Base-by-base conservation (phyloP, 805 yeast genomes). In the Starmerella stigmatis region DNA sequence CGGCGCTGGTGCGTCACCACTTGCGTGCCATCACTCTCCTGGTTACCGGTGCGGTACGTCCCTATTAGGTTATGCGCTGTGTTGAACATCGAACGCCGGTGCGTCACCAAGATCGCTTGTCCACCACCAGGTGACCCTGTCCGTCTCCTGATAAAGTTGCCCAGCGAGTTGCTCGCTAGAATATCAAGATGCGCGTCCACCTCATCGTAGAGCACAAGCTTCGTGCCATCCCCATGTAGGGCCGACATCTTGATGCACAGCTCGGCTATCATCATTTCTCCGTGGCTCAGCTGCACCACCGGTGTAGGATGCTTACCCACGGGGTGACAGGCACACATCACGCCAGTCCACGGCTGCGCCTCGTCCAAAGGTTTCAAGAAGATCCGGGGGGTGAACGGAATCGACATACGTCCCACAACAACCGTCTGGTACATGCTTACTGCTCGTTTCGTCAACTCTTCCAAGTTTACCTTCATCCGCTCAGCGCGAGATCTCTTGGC, bases 101-200 rank as follows among this genome's bases (percentile, higher is more conserved):
- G 40, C n/a, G 40, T 36, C 22, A 30, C 40, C 12, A 36, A 8
- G 30, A 36, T 12, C 16, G 30, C 40, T n/a, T 36, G 40, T 1
- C 29, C 30, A 1, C 40, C 40, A 15, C 40, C 40, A 23, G 29
- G 30, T 13, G 40, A 15, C 9, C 30, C 40, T 2, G 27, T 36
- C 9, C 40, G 25, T 21, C 25, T 16, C 10, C 40, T 29, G 10
- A 36, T 23, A 15, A 36, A 36, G 15, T 36, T 36, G 13, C 30
- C 40, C 21, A 36, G 30, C 22, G 40, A 21, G 21, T 36, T 36
- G 30, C 40, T 25, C 4, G 31, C 25, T 11, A 23, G 30, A n/a
- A 2, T 21, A 16, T 36, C 40, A 12, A 36, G 40, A 11, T 25
- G 9, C 6, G 29, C 21, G 11, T 36, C 40, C 10, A 25, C 40